Evolutionary conservation across 768 basidiomycete genomes (phyloP), one percentile per base, ranked within the genome.

Genomic region (Hericium rajendrae): DNA sequence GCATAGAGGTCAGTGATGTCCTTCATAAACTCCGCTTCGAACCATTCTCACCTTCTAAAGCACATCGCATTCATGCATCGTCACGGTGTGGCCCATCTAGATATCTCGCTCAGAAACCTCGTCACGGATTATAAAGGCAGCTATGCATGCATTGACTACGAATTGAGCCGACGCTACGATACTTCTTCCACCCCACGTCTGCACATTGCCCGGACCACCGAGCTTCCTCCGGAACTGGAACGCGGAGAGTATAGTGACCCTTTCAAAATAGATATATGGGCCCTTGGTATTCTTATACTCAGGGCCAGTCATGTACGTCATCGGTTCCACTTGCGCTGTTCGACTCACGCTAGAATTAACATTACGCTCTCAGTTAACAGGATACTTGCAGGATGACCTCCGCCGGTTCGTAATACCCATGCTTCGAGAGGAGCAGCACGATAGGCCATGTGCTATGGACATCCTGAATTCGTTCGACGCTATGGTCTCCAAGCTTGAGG

Each of bases 131-230:
- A 79, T 63, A 66, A 76, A 41, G 83, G 83, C 11, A 78, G 72
- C 51, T 89, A 82, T 66, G 85, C 85, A 0, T 88, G 78, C 64
- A 89, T 88, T 59, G 88, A 90, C 67, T 89, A 80, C 61, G 86
- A 89, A 66, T 66, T 79, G 13, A 86, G 85, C 65, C 79, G 77
- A 18, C 75, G 75, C 49, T 83, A 82, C 65, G 73, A 78, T 51
- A 69, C 68, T 40, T 48, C 65, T 3, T 57, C 68, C 20, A 62
- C 65, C 52, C 75, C 78, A 6, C 65, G 71, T 26, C 68, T 84
- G 18, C 67, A 66, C 58, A 70, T 72, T 48, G 74, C 74, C 64
- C 76, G 80, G 13, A 79, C 80, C 20, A 85, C 86, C 18, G 88
- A 89, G 57, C 64, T 84, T 11, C 84, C 88, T 18, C 87, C 87